These are phyloP conservation scores for Castanopsis chinensis DNA, from an alignment of 306 rosid genomes.

Conservation along the genomic window DNA sequence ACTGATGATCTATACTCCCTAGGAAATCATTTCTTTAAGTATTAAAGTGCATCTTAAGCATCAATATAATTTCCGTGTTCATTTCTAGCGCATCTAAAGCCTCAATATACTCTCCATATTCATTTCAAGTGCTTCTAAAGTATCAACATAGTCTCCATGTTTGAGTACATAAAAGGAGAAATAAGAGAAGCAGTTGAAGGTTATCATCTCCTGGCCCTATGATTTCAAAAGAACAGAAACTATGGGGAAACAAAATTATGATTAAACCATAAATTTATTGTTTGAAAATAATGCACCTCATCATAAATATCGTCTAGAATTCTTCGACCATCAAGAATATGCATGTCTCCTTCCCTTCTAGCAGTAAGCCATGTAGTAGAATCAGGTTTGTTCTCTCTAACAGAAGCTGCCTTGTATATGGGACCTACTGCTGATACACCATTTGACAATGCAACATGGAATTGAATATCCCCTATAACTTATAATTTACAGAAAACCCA, in stretches of 20 bases:
- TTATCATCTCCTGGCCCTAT: conserved; percentile 13
- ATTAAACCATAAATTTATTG: background rate
- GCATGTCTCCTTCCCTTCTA: conserved; percentile 57
- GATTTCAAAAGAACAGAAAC: conserved; percentile 11
- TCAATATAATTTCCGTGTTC: too few relatives aligned
- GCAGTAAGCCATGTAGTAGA: conserved; percentile 67
- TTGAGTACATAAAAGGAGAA: background rate
- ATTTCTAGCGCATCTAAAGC: too few relatives aligned
- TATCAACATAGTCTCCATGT: background rate
- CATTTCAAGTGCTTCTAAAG: background rate
- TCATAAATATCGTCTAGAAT: conserved; percentile 47
- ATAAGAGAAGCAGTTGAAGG: background rate
- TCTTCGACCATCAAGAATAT: conserved; percentile 60
- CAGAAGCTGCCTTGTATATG: conserved; percentile 61
- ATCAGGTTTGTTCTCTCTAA: conserved; percentile 29
- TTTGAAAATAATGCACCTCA: conserved; percentile 33
- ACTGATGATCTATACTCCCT: background rate
- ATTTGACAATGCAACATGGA: conserved; percentile 61
- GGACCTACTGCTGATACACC: conserved; percentile 62
- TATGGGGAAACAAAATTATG: background rate
- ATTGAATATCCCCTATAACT: conserved; percentile 51
- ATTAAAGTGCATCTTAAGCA: background rate
- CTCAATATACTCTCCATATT: too few relatives aligned
- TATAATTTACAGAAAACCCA: conserved; percentile 10
- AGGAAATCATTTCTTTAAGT: background rate